phyloP scores from a whole-genome alignment of 208 protist genomes.

The Leishmania martiniquensis region DNA sequence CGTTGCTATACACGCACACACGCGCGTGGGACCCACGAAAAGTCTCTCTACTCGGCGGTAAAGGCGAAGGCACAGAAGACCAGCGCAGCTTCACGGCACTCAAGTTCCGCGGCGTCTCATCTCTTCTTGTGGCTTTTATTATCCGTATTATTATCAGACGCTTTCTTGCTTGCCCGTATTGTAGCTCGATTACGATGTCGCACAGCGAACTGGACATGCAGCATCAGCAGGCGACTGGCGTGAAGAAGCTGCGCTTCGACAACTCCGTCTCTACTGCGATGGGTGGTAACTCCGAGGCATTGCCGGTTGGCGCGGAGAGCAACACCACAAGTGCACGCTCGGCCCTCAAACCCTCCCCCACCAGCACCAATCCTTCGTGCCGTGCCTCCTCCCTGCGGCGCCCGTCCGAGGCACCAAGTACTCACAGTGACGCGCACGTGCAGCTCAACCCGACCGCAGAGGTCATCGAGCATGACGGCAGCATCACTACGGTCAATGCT shows the following conservation, averaged over 20 bases:
- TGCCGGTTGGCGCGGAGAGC: not conserved
- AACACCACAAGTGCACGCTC: conserved; percentile 16
- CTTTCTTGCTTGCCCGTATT: not conserved
- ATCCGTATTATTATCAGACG: not conserved
- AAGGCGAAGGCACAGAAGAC: no score
- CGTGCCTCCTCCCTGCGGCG: conserved; percentile 31
- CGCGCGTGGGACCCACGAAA: not conserved
- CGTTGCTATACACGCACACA: not conserved
- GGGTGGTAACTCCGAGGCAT: not conserved
- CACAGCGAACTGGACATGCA: not conserved
- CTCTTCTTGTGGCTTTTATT: not conserved
- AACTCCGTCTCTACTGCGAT: conserved; percentile 4
- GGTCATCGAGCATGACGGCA: conserved; percentile 40
- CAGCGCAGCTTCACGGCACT: no score
- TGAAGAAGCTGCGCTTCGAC: conserved; percentile 37
- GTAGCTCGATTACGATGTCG: not conserved
- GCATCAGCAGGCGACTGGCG: not conserved
- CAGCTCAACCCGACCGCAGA: conserved; percentile 37
- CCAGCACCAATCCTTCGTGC: not conserved
- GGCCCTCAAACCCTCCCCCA: conserved; percentile 16
- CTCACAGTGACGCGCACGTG: conserved; percentile 36
- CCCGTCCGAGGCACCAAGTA: conserved; percentile 19
- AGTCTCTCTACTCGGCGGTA: no score
- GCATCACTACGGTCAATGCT: conserved; percentile 20
- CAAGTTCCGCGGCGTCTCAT: not conserved